Evolutionary conservation across 2,329 filamentous ascomycete species (phyloP).

Genomic region (Cercospora nicotianae): DNA sequence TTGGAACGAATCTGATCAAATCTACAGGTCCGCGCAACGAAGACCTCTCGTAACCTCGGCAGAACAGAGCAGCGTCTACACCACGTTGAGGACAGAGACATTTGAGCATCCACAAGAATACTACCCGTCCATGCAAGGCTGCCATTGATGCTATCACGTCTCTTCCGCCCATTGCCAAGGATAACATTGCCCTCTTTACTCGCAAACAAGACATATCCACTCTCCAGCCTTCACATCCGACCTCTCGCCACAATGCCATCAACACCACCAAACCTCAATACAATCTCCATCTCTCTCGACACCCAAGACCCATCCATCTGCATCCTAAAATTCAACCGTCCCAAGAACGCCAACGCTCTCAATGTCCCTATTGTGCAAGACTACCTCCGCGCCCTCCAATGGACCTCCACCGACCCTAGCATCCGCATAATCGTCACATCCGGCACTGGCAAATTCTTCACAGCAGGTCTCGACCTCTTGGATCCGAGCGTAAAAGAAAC

Average conservation of each 20-base stretch:
- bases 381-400: slow-evolving; percentile 25
- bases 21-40: neutral
- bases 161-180: neutral
- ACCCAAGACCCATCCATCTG: slow-evolving; percentile 20
- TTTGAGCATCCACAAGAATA: neutral
- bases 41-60: neutral
- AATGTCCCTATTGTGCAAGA: slow-evolving; percentile 24
- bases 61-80: neutral
- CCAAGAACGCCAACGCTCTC: slow-evolving; percentile 28
- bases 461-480: slow-evolving; percentile 27
- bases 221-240: neutral
- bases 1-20: too few species aligned
- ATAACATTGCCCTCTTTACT: too few species aligned
- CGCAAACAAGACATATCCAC: neutral
- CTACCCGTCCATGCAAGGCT: neutral
- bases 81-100: neutral
- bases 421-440: slow-evolving; percentile 29
- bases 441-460: slow-evolving; percentile 30
- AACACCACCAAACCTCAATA: slow-evolving; percentile 20
- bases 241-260: slow-evolving; percentile 20
- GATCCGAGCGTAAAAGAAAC: slow-evolving; percentile 21
- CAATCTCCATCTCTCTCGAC: slow-evolving; percentile 25
- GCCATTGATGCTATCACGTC: neutral
- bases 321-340: slow-evolving; percentile 29
- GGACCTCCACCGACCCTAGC: slow-evolving; percentile 18